phyloP scores from a whole-genome alignment of 2,329 filamentous ascomycete genomes.

The Neonectria faginata region DNA sequence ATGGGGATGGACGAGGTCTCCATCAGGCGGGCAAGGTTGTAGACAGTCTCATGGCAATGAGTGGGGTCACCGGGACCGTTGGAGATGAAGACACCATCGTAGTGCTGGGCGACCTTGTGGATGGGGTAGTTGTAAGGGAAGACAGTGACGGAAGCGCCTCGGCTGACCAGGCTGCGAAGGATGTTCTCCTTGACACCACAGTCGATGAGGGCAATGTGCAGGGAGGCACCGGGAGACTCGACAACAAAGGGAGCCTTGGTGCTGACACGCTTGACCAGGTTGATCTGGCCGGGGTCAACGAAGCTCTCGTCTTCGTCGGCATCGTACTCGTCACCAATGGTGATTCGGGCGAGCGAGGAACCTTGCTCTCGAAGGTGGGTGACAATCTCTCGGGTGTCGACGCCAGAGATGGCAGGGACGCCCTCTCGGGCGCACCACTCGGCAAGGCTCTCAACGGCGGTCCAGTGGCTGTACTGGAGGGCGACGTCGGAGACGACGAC shows the following conservation, averaged over 20 bases:
- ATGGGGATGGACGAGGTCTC: constrained; percentile 90
- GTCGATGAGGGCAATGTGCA: constrained; percentile 94
- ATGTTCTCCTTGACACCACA: constrained; percentile 99
- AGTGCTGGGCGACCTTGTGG: constrained; percentile 97
- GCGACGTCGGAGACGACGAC: constrained; percentile 97
- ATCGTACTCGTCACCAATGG: constrained; percentile 97
- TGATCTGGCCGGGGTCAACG: constrained; percentile 94
- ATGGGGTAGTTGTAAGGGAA: constrained; percentile 98
- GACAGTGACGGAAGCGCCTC: constrained; percentile 90
- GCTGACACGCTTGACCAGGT: constrained; percentile 94
- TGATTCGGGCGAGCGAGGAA: constrained; percentile 94
- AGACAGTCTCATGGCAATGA: constrained; percentile 93
- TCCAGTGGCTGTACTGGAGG: constrained; percentile 97
- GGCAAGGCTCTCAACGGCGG: constrained; percentile 91
- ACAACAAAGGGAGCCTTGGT: constrained; percentile 99
- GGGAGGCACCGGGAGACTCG: constrained; percentile 82
- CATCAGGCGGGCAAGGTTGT: constrained; percentile 92
- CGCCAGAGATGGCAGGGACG: constrained; percentile 94
- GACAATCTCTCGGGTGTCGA: constrained; percentile 96
- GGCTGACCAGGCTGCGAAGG: constrained; percentile 89
- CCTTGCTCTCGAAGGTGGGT: constrained; percentile 96
- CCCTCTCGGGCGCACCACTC: constrained; percentile 98
- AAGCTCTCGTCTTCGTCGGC: constrained; percentile 98
- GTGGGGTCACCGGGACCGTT: constrained; percentile 98
- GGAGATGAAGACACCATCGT: constrained; percentile 98